Evolutionary conservation across 352 stramenopile genomes (phyloP).

Genomic region (Phytophthora foliorum): DNA sequence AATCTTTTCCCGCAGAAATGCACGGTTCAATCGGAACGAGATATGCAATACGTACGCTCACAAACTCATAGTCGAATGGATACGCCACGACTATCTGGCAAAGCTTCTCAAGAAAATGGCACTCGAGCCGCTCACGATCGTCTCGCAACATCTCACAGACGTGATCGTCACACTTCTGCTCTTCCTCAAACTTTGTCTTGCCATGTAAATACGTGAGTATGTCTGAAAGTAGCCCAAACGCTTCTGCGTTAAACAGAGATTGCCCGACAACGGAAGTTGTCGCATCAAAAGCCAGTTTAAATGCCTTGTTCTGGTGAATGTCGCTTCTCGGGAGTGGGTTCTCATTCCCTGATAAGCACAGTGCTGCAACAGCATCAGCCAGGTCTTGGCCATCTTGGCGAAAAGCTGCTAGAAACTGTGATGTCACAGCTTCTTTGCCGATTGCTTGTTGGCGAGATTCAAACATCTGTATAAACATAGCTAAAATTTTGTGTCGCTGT

Average conservation of each 20-base stretch:
- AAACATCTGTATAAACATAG: slow-evolving; percentile 25
- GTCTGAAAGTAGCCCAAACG: slow-evolving; percentile 56
- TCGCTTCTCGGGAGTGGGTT: slow-evolving; percentile 18
- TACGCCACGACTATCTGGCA: slow-evolving; percentile 56
- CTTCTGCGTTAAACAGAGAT: slow-evolving; percentile 61
- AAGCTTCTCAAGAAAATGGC: slow-evolving; percentile 60
- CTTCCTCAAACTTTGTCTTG: slow-evolving; percentile 22
- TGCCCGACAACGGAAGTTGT: slow-evolving; percentile 5
- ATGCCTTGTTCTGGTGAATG: slow-evolving; percentile 49
- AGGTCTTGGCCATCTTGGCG: slow-evolving; percentile 33
- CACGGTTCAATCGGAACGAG: background rate
- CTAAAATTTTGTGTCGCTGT: slow-evolving; percentile 35
- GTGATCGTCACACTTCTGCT: slow-evolving; percentile 1
- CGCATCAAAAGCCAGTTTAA: slow-evolving; percentile 34
- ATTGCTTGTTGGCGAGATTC: slow-evolving; percentile 25
- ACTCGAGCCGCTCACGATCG: slow-evolving; percentile 43
- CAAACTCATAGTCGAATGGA: slow-evolving; percentile 61
- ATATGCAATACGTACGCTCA: slow-evolving; percentile 48
- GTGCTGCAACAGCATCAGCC: slow-evolving; percentile 45
- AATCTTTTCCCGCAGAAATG: background rate
- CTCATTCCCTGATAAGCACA: slow-evolving; percentile 56
- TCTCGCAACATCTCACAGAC: slow-evolving; percentile 12
- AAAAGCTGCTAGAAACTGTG: slow-evolving; percentile 1
- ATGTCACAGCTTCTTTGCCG: background rate
- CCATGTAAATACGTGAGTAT: slow-evolving; percentile 55